phyloP scores from a whole-genome alignment of 495 filamentous ascomycete species.

The Daldinia loculata region DNA sequence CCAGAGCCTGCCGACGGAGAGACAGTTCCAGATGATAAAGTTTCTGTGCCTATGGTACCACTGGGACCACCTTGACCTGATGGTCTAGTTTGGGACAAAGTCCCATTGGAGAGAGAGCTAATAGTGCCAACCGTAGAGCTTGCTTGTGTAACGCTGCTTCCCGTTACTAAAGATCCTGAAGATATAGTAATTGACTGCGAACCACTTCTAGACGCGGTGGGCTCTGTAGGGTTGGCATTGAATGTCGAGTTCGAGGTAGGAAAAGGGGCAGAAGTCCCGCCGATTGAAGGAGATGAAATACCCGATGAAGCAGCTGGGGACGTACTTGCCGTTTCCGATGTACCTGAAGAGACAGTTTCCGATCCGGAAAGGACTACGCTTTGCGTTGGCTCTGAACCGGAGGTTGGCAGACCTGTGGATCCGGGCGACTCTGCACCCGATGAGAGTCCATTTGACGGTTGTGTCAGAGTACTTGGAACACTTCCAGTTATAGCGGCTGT shows the following conservation, averaged over 20 bases:
- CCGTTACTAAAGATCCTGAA: conserved; percentile 1
- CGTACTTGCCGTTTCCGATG: not conserved
- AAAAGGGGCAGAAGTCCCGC: conserved; percentile 16
- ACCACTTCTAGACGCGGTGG: conserved; percentile 13
- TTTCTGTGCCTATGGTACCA: conserved; percentile 1
- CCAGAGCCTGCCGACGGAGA: not conserved
- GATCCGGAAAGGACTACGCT: not conserved
- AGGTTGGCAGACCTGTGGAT: not conserved
- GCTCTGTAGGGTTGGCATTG: conserved; percentile 9
- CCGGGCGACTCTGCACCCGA: not conserved
- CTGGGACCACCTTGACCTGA: conserved; percentile 16
- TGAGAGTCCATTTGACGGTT: conserved; percentile 2
- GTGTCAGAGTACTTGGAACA: not conserved
- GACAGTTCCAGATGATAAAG: not conserved
- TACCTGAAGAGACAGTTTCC: conserved; percentile 6
- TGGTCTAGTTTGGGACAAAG: conserved; percentile 3
- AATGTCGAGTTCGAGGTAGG: conserved; percentile 20
- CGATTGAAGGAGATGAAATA: not conserved
- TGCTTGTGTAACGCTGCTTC: not conserved
- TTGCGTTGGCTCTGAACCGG: conserved; percentile 10
- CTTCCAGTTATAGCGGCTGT: conserved; percentile 26
- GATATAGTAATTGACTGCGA: not conserved
- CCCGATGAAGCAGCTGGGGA: conserved; percentile 4
- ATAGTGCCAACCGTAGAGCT: conserved; percentile 3
- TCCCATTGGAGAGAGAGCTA: conserved; percentile 8